Evolutionary conservation across 164 flowering plant species (phyloP).

Genomic region (Piper betle): DNA sequence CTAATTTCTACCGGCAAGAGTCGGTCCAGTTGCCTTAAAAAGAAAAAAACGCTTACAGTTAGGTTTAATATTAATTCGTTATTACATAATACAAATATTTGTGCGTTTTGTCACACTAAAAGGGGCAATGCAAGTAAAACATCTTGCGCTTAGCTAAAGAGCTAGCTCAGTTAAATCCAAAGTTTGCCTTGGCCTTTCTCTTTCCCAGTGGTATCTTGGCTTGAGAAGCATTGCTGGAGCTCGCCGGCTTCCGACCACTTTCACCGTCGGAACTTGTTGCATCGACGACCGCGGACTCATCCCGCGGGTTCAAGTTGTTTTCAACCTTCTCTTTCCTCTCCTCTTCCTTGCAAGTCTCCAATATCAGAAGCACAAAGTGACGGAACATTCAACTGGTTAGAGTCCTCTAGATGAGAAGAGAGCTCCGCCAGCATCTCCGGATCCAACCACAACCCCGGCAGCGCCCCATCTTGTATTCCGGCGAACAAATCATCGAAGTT

Average conservation of each 20-base stretch:
- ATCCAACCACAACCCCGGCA: conserved; percentile 87
- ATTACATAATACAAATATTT: too few relatives aligned
- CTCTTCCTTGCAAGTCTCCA: background rate
- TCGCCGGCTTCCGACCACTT: too few relatives aligned
- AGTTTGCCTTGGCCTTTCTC: conserved; percentile 42
- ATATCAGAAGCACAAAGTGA: background rate
- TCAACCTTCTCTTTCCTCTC: conserved; percentile 35
- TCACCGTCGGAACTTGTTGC: conserved; percentile 9
- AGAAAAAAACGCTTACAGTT: too few relatives aligned
- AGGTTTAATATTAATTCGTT: too few relatives aligned
- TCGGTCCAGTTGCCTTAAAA: too few relatives aligned
- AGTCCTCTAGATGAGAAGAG: conserved; percentile 48
- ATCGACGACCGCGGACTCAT: conserved; percentile 11
- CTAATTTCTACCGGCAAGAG: too few relatives aligned
- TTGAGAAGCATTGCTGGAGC: conserved; percentile 1
- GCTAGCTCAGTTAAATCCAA: too few relatives aligned
- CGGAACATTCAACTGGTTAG: conserved; percentile 19
- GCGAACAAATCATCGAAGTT: conserved; percentile 68
- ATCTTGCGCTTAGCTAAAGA: too few relatives aligned
- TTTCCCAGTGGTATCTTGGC: conserved; percentile 36
- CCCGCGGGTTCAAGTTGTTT: conserved; percentile 27
- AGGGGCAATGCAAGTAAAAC: too few relatives aligned
- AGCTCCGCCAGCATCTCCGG: conserved; percentile 64
- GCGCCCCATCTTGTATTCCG: conserved; percentile 44
- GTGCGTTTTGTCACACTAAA: too few relatives aligned